These are phyloP conservation scores for Xylaria scruposa DNA, from an alignment of 495 filamentous ascomycete species.

Conservation along the genomic window DNA sequence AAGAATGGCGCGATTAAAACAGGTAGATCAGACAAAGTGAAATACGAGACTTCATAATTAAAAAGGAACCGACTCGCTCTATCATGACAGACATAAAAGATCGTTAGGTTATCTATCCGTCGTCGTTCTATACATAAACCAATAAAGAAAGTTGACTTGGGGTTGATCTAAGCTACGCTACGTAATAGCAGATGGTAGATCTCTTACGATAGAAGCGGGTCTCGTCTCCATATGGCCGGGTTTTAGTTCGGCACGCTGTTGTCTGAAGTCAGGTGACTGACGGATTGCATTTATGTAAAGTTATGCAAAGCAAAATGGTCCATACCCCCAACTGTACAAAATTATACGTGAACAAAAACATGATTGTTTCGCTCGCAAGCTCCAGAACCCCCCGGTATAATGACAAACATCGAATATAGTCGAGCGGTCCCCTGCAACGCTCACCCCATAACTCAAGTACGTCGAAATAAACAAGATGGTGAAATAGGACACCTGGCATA, in stretches of 20 bases:
- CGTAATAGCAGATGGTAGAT: background rate
- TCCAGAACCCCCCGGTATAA: too few species aligned
- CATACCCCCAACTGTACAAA: too few species aligned
- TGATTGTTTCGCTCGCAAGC: too few species aligned
- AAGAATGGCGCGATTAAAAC: background rate
- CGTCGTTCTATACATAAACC: background rate
- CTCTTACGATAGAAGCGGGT: conserved; percentile 15
- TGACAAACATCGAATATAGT: too few species aligned
- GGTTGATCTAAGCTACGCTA: background rate
- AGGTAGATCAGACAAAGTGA: background rate
- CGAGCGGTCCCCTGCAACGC: too few species aligned
- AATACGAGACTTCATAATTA: background rate
- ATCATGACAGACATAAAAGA: background rate
- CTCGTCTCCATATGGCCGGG: conserved; percentile 3
- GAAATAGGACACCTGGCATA: too few species aligned
- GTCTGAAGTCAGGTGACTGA: too few species aligned
- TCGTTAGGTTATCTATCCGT: background rate
- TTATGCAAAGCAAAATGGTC: too few species aligned
- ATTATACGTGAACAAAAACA: too few species aligned
- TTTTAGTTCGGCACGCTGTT: background rate
- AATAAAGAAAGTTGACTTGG: background rate
- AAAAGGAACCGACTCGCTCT: background rate
- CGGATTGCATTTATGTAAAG: too few species aligned
- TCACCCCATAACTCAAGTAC: too few species aligned
- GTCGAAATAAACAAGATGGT: too few species aligned